phyloP scores from a whole-genome alignment of 352 stramenopile species.

The Globisporangium spiculum region DNA sequence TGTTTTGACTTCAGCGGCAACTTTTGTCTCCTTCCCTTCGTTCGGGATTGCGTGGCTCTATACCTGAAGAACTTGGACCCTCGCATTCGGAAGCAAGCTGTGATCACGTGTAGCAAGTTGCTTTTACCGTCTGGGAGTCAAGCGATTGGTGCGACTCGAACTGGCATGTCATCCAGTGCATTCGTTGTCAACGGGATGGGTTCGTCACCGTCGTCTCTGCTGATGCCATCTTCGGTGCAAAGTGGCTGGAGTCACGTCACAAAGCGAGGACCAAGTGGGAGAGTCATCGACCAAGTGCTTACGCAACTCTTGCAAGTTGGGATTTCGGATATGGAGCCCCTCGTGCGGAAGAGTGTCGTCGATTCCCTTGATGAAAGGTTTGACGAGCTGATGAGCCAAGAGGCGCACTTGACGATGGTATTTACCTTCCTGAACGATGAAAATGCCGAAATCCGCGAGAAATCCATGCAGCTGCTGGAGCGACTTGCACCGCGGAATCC shows the following conservation, averaged over 20 bases:
- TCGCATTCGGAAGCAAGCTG: conserved; percentile 89
- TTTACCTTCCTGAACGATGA: conserved; percentile 97
- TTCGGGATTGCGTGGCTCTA: conserved; percentile 90
- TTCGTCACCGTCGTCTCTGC: conserved; percentile 7
- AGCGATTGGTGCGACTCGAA: conserved; percentile 18
- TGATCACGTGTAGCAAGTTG: conserved; percentile 80
- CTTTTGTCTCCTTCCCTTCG: conserved; percentile 95
- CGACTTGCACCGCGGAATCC: conserved; percentile 94
- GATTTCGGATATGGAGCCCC: conserved; percentile 90
- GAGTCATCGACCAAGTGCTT: conserved; percentile 93
- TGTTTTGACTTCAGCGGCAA: conserved; percentile 91
- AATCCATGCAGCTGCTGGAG: conserved; percentile 92
- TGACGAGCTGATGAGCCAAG: conserved; percentile 91
- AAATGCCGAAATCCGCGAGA: conserved; percentile 82
- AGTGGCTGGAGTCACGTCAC: conserved; percentile 59
- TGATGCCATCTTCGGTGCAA: conserved; percentile 9
- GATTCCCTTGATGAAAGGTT: conserved; percentile 91
- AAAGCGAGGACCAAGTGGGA: conserved; percentile 79
- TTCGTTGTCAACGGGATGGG: conserved; percentile 6
- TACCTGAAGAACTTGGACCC: conserved; percentile 91
- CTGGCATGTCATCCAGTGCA: conserved; percentile 16
- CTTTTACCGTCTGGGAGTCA: conserved; percentile 47
- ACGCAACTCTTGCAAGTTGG: conserved; percentile 90
- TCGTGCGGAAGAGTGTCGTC: conserved; percentile 93
- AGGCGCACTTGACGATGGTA: conserved; percentile 90